Evolutionary conservation across 1,284 basidiomycete species (phyloP), one percentile per base, ranked within the genome.

Genomic region (Microbotryum intermedium): DNA sequence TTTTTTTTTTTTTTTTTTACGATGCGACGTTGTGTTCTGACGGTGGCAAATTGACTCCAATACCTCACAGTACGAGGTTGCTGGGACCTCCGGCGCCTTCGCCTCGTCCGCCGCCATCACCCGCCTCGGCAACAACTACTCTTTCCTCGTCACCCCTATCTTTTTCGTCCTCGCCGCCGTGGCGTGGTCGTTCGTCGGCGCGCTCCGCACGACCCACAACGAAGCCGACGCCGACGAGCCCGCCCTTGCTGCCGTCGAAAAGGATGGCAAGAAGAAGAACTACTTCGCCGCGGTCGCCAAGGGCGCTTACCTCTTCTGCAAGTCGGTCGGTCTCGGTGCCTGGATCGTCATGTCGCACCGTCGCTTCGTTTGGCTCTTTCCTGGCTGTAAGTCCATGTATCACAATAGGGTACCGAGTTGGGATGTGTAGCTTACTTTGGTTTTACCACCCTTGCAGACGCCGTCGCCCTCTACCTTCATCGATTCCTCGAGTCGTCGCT

Each of bases 401-500:
- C 42, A 29, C 28, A 4, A 23, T 46, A 28, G 11, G 4, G 16
- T 39, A 16, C 13, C 34, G 34, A 39, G 13, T 39, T 39, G n/a
- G n/a, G n/a, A n/a, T 9, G 20, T 29, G 18, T 13, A 30, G 25
- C 6, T 25, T 23, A 39, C 54, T 54, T 43, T n/a, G n/a, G n/a
- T n/a, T n/a, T n/a, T n/a, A n/a, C n/a, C 34, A 21, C 47, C 26
- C 39, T 51, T 18, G 50, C 26, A 9, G 72, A 74, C 67, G 68
- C 72, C 21, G 59, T 74, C 49, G 73, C 74, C 23, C 71, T 76
- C 18, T 66, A 75, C 61, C 72, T 71, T 52, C 75, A 75, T 60
- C 72, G 75, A 51, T 75, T 74, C 67, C 72, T 75, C 62, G 75
- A 76, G 67, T 74, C 73, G 57, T 71, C 70, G 58, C 65, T 75